These are phyloP conservation scores for Nevesoporus exiguus DNA, from an alignment of 768 basidiomycete genomes.

Conservation along the genomic window DNA sequence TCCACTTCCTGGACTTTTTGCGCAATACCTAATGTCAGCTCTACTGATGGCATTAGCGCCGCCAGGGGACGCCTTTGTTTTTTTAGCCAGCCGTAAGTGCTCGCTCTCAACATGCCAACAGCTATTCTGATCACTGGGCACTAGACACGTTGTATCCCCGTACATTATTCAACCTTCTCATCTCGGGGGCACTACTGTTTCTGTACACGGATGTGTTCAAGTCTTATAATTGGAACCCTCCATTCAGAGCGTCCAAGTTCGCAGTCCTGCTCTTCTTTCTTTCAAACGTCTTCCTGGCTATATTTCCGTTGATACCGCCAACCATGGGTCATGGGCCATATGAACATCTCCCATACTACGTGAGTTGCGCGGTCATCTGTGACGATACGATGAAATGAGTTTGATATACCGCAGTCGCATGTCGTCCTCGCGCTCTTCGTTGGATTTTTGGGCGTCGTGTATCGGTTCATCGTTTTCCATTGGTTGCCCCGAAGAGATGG, in stretches of 20 bases:
- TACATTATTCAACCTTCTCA: conserved; percentile 54
- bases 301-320: conserved; percentile 64
- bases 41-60: conserved; percentile 54
- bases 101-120: neutral
- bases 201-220: conserved; percentile 48
- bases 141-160: conserved; percentile 60
- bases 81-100: conserved; percentile 59
- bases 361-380: conserved; percentile 30
- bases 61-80: conserved; percentile 71
- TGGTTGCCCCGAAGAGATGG: conserved; percentile 48
- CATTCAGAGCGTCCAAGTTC: conserved; percentile 54
- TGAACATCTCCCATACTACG: conserved; percentile 64
- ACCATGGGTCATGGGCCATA: conserved; percentile 48
- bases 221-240: conserved; percentile 57
- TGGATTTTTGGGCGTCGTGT: conserved; percentile 46
- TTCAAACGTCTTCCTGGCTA: conserved; percentile 62
- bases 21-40: conserved; percentile 59
- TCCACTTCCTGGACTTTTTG: conserved; percentile 61
- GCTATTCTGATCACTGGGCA: neutral
- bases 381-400: neutral
- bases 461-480: conserved; percentile 54
- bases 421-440: conserved; percentile 43
- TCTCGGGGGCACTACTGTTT: conserved; percentile 59
- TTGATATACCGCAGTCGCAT: conserved; percentile 40
- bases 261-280: conserved; percentile 54